Evolutionary conservation across 805 yeast genomes (phyloP), one percentile per base, ranked within the genome.

Genomic region (Ogataea methanolica): DNA sequence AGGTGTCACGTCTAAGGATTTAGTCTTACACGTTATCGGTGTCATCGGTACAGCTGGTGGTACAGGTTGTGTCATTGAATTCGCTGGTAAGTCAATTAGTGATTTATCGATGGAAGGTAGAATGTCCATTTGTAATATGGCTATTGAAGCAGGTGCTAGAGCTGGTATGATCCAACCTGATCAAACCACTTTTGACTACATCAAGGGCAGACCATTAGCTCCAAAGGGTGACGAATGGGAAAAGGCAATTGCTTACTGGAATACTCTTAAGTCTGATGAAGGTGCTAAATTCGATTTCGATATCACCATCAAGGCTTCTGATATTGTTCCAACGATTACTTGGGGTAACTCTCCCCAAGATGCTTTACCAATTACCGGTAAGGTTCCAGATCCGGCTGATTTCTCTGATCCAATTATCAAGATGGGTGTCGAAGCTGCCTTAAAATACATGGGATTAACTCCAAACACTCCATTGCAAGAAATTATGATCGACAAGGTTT

Each of bases 271-370:
- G 61, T 76, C 96, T 22, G 99, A 94, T 64, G 87, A 83, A 49
- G 97, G 88, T 61, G 98, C 99, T 29, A 71, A 77, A 51, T 94
- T 91, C 57, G 99, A 94, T 64, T 71, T 79, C 57, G 96, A 88
- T 58, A 83, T 94, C 58, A 72, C 75, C 40, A 87, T 94, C 66
- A 74, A 84, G 55, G 96, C 95, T 45, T 70, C 76, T 23, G 98
- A 92, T 60, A 83, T 94, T 51, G 81, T 87, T 44, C 99, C 99
- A 57, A 94, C 99, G 22, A 89, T 94, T 52, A 94, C 99, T 23
- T 94, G 99, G 99, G 99, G 99, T 75, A 94, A 94, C 58, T 92
- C 98, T 60, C 99, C 99, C 33, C 98, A 94, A 72, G 99, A 94
- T 66, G 98, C 98, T 41, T 75, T 94, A 54, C 97, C 99, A 51